Base-by-base conservation (phyloP, 2,329 filamentous ascomycete genomes). In the Calcarisporium arbuscula region DNA sequence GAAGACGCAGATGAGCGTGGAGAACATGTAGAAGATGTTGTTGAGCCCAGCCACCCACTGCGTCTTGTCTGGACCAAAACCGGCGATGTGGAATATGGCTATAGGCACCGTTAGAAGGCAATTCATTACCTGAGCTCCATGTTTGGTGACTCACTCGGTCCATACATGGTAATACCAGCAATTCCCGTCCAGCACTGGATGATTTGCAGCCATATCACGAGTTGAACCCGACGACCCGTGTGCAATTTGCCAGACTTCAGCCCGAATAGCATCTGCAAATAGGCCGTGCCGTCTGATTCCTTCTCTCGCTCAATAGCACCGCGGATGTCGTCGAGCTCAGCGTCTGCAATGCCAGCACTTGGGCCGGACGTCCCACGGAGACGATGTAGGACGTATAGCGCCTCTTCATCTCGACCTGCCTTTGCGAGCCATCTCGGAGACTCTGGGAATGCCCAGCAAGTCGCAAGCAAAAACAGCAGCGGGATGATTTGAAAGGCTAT, bases 181-280 rank as follows among this genome's bases (percentile, higher is more conserved):
- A 85, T 84, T 1, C 80, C 78, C 33, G 78, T 70, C 77, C 79
- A 82, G 46, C 82, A 74, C 48, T 83, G 79, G 49, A 84, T 71
- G 28, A 84, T 80, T 56, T 84, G 79, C 7, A 85, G 64, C 79
- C 80, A 85, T 21, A 85, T 67, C 4, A 81, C 79, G 2, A 85
- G n/a, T 46, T 84, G 79, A 0, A 84, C 78, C 6, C 82, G 73
- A 2, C 81, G 68, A 1, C 72, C 81, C 0, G 74, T 80, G 43
- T 85, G 80, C 8, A 85, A 55, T 33, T 81, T 75, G 0, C 70
- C 80, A 0, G 77, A 80, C 4, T 75, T 76, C 35, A 74, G 70
- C 3, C 78, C 79, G 34, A 82, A 77, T 2, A 85, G 57, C 80
- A 85, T 85, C 30, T 73, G 62, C 4, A 72, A 48, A 45, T 85